Conservation (phyloP, 108 stramenopile genomes). For the Cafeteria roenbergensis region DNA sequence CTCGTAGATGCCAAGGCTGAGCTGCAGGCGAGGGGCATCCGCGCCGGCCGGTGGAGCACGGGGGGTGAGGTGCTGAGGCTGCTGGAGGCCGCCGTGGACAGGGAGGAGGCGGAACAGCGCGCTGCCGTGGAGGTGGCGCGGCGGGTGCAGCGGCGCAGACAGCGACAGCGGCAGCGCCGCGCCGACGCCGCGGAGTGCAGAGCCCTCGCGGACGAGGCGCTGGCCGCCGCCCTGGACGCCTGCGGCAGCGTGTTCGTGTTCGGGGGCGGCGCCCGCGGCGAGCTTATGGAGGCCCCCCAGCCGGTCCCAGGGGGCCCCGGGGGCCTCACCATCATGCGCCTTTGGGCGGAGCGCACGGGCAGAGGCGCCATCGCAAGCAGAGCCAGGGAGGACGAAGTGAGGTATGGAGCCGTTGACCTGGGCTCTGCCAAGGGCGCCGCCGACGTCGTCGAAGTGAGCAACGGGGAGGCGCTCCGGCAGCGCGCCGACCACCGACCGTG, state of each 20-base stretch:
- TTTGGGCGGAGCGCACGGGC: background rate
- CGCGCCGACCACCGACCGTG: background rate
- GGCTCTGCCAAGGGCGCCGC: too few relatives aligned
- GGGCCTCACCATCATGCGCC: background rate
- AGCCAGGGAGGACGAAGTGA: too few relatives aligned
- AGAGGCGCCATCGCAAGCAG: background rate
- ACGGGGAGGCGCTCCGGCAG: background rate
- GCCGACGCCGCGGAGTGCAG: constrained; percentile 27
- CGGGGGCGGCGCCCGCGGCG: constrained; percentile 36
- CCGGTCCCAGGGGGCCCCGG: background rate
- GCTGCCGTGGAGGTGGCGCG: constrained; percentile 43
- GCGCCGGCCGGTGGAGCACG: constrained; percentile 36
- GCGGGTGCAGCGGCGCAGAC: constrained; percentile 31
- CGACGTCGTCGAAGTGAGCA: background rate
- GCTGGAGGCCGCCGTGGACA: constrained; percentile 35
- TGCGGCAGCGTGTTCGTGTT: constrained; percentile 50
- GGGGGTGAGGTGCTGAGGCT: constrained; percentile 21
- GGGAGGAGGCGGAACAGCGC: constrained; percentile 39
- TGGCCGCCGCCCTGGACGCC: constrained; percentile 36
- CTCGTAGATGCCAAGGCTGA: constrained; percentile 38
- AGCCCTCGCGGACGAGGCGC: constrained; percentile 34
- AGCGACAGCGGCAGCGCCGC: constrained; percentile 22
- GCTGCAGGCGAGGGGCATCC: constrained; percentile 31
- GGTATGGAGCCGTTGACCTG: too few relatives aligned
- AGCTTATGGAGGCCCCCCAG: constrained; percentile 19